Percentiles rank a stretch among this genome's conserved stretches.
phyloP scores from a whole-genome alignment of 495 filamentous ascomycete genomes.

The Darksidea phi region DNA sequence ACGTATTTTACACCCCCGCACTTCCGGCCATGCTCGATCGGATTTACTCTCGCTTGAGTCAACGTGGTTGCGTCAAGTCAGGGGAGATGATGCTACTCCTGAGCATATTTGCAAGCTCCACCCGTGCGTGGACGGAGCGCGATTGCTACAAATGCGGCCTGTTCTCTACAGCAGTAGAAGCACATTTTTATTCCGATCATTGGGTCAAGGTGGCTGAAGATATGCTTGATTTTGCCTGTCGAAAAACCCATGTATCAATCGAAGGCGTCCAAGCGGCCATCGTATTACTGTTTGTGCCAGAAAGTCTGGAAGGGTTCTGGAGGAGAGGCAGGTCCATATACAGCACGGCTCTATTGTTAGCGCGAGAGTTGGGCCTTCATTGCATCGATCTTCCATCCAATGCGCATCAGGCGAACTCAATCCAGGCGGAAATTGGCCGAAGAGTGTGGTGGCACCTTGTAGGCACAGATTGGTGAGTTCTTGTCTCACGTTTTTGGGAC shows the following conservation, averaged over 20 bases:
- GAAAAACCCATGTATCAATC: conserved; percentile 37
- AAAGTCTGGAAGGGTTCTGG: conserved; percentile 47
- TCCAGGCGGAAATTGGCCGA: conserved; percentile 46
- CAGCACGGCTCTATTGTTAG: conserved; percentile 39
- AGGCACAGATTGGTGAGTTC: conserved; percentile 48
- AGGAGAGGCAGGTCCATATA: conserved; percentile 42
- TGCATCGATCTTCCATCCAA: conserved; percentile 45
- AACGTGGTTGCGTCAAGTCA: conserved; percentile 34
- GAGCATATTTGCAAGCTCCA: conserved; percentile 47
- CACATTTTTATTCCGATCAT: conserved; percentile 35
- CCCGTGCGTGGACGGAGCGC: conserved; percentile 44
- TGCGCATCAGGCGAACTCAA: conserved; percentile 29
- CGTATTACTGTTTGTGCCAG: conserved; percentile 45
- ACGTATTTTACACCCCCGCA: conserved; percentile 47
- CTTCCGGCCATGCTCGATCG: conserved; percentile 43
- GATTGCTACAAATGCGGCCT: conserved; percentile 24
- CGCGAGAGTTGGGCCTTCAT: conserved; percentile 48
- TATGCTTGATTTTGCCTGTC: conserved; percentile 44
- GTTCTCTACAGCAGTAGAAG: conserved; percentile 43
- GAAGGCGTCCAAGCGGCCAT: conserved; percentile 50
- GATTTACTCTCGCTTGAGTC: conserved; percentile 40
- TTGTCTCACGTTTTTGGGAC: not conserved
- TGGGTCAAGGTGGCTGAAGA: conserved; percentile 48
- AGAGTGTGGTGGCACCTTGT: conserved; percentile 54
- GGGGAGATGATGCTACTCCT: conserved; percentile 48